phyloP scores from a whole-genome alignment of 129 eudicot genomes.

The Erigeron canadensis region DNA sequence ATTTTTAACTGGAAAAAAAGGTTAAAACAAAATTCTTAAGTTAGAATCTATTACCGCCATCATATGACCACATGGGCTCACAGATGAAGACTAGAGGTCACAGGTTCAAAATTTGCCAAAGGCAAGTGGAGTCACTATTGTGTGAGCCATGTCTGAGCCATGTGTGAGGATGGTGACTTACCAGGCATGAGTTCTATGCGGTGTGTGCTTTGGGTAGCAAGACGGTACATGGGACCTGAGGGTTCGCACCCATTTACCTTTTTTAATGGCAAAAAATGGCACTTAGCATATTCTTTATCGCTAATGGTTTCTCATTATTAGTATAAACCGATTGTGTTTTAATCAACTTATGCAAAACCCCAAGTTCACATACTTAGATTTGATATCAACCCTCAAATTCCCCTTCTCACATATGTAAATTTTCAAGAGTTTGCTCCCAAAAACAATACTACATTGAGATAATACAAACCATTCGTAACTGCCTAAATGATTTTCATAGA shows the following conservation, averaged over 20 bases:
- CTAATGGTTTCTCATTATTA: not conserved
- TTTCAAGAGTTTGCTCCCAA: conserved; percentile 1
- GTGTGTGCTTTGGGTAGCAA: too few species aligned
- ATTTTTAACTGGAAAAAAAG: not conserved
- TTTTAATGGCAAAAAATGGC: not conserved
- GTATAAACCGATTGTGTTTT: not conserved
- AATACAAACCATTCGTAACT: not conserved
- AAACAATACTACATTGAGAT: not conserved
- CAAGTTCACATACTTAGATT: not conserved
- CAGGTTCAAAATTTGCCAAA: too few species aligned
- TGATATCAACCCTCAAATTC: not conserved
- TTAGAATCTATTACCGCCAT: too few species aligned
- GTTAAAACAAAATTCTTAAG: not conserved
- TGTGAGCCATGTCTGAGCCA: too few species aligned
- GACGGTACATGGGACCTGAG: too few species aligned
- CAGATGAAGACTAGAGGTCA: too few species aligned
- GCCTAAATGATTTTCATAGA: not conserved
- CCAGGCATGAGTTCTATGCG: too few species aligned
- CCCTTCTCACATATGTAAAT: not conserved
- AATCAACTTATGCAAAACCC: not conserved
- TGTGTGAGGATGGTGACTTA: too few species aligned
- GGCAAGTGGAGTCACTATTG: too few species aligned
- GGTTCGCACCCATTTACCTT: too few species aligned
- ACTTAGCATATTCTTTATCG: not conserved
- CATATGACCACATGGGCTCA: too few species aligned